A percentile compares a stretch with the other conserved stretches of the same genome.
phyloP scores from a whole-genome alignment of 2,329 filamentous ascomycete genomes.

The Chaetomium sp. region DNA sequence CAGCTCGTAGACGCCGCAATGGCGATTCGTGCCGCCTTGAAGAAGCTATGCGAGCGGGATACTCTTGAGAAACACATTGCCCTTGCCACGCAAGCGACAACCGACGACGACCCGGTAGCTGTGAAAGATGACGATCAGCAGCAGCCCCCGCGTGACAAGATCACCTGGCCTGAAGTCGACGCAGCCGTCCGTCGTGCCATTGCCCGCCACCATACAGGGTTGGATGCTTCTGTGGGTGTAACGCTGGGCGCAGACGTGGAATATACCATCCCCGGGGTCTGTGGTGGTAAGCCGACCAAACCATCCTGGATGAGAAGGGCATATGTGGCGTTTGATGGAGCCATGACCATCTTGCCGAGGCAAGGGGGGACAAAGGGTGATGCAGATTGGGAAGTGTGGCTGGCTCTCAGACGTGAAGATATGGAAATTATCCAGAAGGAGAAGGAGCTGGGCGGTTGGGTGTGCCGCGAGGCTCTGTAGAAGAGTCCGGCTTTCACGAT shows the following conservation, averaged over 20 bases:
- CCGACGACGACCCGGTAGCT: neutral
- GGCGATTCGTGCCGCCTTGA: slow-evolving; percentile 3
- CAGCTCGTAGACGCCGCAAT: slow-evolving; percentile 1
- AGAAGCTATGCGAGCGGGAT: neutral
- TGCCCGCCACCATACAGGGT: neutral
- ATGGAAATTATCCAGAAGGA: neutral
- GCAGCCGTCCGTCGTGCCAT: neutral
- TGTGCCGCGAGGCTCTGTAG: neutral
- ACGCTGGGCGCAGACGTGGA: slow-evolving; percentile 5
- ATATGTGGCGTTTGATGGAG: slow-evolving; percentile 5
- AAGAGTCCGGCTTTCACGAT: no score
- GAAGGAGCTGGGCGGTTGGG: neutral
- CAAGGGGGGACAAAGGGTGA: slow-evolving; percentile 3
- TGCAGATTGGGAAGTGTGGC: slow-evolving; percentile 10
- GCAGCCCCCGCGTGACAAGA: neutral
- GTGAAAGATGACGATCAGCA: neutral
- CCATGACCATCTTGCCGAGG: slow-evolving; percentile 5
- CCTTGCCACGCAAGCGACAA: neutral
- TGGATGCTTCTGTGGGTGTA: slow-evolving; percentile 4
- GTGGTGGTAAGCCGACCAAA: neutral
- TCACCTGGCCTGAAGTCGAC: neutral
- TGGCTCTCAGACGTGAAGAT: slow-evolving; percentile 9
- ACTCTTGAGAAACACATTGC: neutral
- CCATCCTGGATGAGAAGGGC: slow-evolving; percentile 7
- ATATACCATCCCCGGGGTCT: slow-evolving; percentile 9